Conservation (phyloP, 1,284 basidiomycete genomes). For the Somion occarium region DNA sequence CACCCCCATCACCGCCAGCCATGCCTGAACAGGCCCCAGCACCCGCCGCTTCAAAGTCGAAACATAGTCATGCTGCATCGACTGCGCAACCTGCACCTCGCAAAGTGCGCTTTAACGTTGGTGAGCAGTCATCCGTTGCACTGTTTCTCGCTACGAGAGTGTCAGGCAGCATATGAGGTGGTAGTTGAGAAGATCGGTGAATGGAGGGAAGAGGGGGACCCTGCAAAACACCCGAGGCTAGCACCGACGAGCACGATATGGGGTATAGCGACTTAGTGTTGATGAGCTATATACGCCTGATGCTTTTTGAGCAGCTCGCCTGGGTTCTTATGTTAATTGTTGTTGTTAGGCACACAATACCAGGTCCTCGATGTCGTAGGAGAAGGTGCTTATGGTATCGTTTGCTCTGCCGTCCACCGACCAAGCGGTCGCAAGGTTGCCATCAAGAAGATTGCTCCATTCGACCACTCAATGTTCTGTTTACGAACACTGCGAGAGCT, state of each 20-base stretch:
- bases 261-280: too few species aligned
- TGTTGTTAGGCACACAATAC: slow-evolving; percentile 52
- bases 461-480: slow-evolving; percentile 88
- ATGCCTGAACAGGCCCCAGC: slow-evolving; percentile 26
- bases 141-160: neutral
- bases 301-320: too few species aligned
- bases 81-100: slow-evolving; percentile 67
- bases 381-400: slow-evolving; percentile 80
- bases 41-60: slow-evolving; percentile 38
- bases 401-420: slow-evolving; percentile 39
- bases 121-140: slow-evolving; percentile 58
- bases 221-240: neutral
- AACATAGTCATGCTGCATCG: slow-evolving; percentile 57
- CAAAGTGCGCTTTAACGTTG: slow-evolving; percentile 91
- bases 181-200: neutral
- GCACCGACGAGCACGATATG: too few species aligned
- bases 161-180: neutral
- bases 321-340: neutral
- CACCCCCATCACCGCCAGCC: slow-evolving; percentile 6
- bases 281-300: too few species aligned
- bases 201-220: neutral
- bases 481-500: slow-evolving; percentile 83
- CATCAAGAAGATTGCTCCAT: slow-evolving; percentile 81
- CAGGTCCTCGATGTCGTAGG: slow-evolving; percentile 77
- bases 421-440: slow-evolving; percentile 41